These are phyloP conservation scores for Drechmeria coniospora DNA, from an alignment of 2,329 filamentous ascomycete species.

Conservation along the genomic window DNA sequence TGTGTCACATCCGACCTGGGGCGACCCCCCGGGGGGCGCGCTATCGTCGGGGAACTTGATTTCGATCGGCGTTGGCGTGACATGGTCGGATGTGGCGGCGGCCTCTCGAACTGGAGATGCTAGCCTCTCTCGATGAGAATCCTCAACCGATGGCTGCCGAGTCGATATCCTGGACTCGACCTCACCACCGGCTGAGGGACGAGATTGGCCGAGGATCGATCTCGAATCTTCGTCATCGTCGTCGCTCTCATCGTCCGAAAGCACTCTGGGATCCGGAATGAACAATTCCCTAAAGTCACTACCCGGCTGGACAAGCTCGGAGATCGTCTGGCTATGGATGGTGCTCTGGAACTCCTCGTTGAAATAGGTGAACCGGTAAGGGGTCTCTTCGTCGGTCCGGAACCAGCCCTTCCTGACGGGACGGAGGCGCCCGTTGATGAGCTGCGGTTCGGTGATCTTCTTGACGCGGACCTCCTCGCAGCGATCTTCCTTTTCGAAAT, in stretches of 20 bases:
- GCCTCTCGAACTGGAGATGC: conserved; percentile 16
- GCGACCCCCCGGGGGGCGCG: conserved; percentile 6
- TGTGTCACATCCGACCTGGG: conserved; percentile 7
- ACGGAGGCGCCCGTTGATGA: conserved; percentile 77
- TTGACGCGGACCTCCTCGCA: conserved; percentile 73
- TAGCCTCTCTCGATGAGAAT: conserved; percentile 12
- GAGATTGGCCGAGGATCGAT: conserved; percentile 10
- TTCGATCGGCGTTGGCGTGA: conserved; percentile 33
- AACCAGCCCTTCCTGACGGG: conserved; percentile 74
- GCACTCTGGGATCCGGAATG: conserved; percentile 64
- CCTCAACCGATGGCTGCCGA: conserved; percentile 28
- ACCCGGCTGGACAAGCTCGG: conserved; percentile 76
- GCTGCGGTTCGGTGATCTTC: conserved; percentile 83
- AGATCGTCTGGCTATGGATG: conserved; percentile 90
- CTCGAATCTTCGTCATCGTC: conserved; percentile 30
- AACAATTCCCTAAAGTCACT: conserved; percentile 78
- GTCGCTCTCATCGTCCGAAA: conserved; percentile 60
- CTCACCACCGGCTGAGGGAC: conserved; percentile 12
- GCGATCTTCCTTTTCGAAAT: conserved; percentile 69
- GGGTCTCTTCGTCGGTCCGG: conserved; percentile 72
- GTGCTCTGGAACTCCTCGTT: conserved; percentile 94
- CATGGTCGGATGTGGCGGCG: conserved; percentile 11
- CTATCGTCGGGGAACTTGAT: conserved; percentile 21
- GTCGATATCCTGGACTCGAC: conserved; percentile 28
- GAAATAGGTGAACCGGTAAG: conserved; percentile 96